Evolutionary conservation across 2,329 filamentous ascomycete genomes (phyloP).

Genomic region (Zymoseptoria passerinii): DNA sequence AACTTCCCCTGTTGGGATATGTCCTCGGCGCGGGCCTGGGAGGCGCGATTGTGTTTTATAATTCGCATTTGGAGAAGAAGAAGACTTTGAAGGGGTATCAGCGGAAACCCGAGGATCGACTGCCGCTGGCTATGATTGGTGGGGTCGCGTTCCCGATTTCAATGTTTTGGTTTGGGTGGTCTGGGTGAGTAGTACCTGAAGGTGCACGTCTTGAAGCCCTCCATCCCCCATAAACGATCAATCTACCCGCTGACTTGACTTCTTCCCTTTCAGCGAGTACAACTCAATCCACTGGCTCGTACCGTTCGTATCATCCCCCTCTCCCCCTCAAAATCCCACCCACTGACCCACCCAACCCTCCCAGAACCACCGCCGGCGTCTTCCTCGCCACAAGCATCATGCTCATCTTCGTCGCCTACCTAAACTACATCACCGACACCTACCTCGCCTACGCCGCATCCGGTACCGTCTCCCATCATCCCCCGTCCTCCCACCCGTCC

Average conservation of each 20-base stretch:
- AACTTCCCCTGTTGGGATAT: constrained; percentile 41
- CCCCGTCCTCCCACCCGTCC: too few relatives aligned
- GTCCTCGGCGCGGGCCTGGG: constrained; percentile 43
- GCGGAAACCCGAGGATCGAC: constrained; percentile 38
- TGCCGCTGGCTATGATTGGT: constrained; percentile 27
- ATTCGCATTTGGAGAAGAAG: constrained; percentile 34
- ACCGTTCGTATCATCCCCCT: too few relatives aligned
- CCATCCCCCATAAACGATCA: too few relatives aligned
- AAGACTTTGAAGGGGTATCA: constrained; percentile 31
- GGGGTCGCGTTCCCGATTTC: constrained; percentile 28
- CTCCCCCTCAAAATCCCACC: constrained; percentile 19
- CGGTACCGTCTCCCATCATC: neutral
- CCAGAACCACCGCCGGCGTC: constrained; percentile 28
- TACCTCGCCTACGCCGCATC: constrained; percentile 29
- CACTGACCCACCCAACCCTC: neutral
- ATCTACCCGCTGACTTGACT: too few relatives aligned
- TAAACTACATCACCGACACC: constrained; percentile 48
- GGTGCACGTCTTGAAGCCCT: too few relatives aligned
- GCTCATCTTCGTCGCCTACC: constrained; percentile 45
- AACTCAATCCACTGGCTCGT: constrained; percentile 41
- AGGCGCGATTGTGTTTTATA: constrained; percentile 34
- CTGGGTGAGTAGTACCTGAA: too few relatives aligned
- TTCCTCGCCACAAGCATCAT: constrained; percentile 36
- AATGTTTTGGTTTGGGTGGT: constrained; percentile 32
- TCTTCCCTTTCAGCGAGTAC: too few relatives aligned